phyloP scores from a whole-genome alignment of 2,329 filamentous ascomycete species.

The Hypomyces rosellus region DNA sequence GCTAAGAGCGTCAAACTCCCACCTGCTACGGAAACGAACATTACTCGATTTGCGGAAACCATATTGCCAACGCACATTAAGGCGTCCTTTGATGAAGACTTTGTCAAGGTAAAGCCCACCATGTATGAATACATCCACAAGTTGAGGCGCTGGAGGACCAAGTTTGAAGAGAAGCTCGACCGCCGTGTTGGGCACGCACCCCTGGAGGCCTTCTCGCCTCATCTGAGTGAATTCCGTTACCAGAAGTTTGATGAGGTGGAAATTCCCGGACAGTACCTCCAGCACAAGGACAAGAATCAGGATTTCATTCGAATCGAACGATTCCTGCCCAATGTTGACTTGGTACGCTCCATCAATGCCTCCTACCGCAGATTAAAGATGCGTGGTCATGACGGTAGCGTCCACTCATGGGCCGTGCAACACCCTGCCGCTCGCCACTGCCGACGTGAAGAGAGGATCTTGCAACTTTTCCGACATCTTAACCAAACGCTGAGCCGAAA shows the following conservation, averaged over 20 bases:
- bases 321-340: slow-evolving; percentile 89
- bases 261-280: slow-evolving; percentile 91
- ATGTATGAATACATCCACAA: slow-evolving; percentile 99
- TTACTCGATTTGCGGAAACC: slow-evolving; percentile 92
- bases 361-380: slow-evolving; percentile 94
- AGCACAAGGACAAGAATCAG: slow-evolving; percentile 98
- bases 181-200: slow-evolving; percentile 66
- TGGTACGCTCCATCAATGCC: slow-evolving; percentile 82
- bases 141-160: slow-evolving; percentile 89
- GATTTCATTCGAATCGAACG: slow-evolving; percentile 97
- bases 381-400: slow-evolving; percentile 90
- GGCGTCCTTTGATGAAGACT: slow-evolving; percentile 95
- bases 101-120: slow-evolving; percentile 88
- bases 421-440: slow-evolving; percentile 91
- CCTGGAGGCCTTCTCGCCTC: slow-evolving; percentile 80
- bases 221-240: slow-evolving; percentile 94
- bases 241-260: slow-evolving; percentile 98
- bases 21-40: slow-evolving; percentile 86
- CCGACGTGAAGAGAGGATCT: slow-evolving; percentile 85
- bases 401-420: slow-evolving; percentile 95
- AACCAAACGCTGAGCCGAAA: slow-evolving; percentile 87
- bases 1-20: slow-evolving; percentile 89
- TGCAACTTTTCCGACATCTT: slow-evolving; percentile 95
- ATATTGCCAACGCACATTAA: slow-evolving; percentile 92
- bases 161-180: slow-evolving; percentile 96